A percentile compares a stretch with the other conserved stretches of the same genome.
Evolutionary conservation across 192 early-diverging fungal genomes (phyloP).

Genomic region (Diversispora epigaea): DNA sequence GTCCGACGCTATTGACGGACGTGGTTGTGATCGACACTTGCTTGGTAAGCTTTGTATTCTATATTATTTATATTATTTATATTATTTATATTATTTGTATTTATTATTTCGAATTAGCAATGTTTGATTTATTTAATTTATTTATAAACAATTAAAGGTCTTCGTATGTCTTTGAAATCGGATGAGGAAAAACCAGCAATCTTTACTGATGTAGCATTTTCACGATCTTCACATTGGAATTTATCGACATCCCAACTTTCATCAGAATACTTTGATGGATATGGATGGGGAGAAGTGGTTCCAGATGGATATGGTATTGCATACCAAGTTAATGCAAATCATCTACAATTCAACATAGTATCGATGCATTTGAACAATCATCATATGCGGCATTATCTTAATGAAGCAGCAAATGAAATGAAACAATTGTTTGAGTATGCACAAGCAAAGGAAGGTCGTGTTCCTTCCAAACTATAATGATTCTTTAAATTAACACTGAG

Average conservation of each 20-base stretch:
- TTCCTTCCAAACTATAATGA: constrained; percentile 61
- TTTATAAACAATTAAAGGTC: constrained; percentile 45
- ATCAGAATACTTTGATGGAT: constrained; percentile 90
- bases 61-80: too few relatives aligned
- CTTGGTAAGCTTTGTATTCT: constrained; percentile 51
- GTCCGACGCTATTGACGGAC: constrained; percentile 72
- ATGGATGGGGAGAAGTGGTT: constrained; percentile 86
- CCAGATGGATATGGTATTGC: constrained; percentile 90
- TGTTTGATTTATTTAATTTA: not conserved
- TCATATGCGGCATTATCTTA: constrained; percentile 75
- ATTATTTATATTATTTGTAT: too few relatives aligned
- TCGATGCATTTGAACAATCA: constrained; percentile 62
- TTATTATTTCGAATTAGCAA: too few relatives aligned
- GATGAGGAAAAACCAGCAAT: constrained; percentile 79
- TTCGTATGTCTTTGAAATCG: constrained; percentile 72
- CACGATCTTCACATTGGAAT: constrained; percentile 83
- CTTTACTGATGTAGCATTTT: constrained; percentile 84
- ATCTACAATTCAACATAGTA: constrained; percentile 85
- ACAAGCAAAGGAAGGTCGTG: constrained; percentile 55
- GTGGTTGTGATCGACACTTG: constrained; percentile 91
- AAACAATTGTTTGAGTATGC: constrained; percentile 67
- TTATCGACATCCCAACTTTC: constrained; percentile 91
- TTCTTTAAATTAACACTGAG: too few relatives aligned
- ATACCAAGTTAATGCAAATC: constrained; percentile 87
- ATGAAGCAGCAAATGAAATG: constrained; percentile 89